These are phyloP conservation scores for Globisporangium solare DNA, from an alignment of 352 stramenopile species.

Conservation along the genomic window DNA sequence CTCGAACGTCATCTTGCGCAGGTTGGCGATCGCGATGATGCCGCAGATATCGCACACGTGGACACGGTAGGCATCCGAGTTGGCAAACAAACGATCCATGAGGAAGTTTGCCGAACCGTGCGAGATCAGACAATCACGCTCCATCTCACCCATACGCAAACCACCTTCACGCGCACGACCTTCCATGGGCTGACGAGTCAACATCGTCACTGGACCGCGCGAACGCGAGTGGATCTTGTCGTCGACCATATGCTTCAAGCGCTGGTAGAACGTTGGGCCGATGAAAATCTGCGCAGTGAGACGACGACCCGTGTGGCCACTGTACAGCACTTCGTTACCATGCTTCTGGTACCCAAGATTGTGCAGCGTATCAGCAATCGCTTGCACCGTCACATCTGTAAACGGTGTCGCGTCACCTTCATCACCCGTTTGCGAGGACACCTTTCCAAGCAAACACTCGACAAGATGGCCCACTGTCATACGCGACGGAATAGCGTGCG, in stretches of 20 bases:
- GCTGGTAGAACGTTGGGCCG: constrained; percentile 99
- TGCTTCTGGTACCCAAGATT: constrained; percentile 98
- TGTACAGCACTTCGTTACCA: constrained; percentile 99
- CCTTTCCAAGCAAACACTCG: constrained; percentile 99
- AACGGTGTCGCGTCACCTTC: constrained; percentile 99
- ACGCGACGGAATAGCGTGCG: constrained; percentile 99
- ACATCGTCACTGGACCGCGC: constrained; percentile 94
- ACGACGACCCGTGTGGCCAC: constrained; percentile 97
- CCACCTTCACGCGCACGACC: constrained; percentile 97
- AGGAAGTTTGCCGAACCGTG: constrained; percentile 99
- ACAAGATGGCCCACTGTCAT: constrained; percentile 99
- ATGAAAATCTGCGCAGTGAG: constrained; percentile 98
- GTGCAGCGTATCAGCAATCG: constrained; percentile 93
- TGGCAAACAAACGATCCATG: constrained; percentile 98
- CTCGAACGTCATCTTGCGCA: constrained; percentile 99
- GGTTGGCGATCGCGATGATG: constrained; percentile 98
- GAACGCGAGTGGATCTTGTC: constrained; percentile 99
- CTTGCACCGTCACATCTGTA: constrained; percentile 96
- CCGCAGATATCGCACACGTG: constrained; percentile 99
- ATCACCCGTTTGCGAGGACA: constrained; percentile 94
- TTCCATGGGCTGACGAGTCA: constrained; percentile 99
- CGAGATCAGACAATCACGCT: constrained; percentile 99
- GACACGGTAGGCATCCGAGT: constrained; percentile 98
- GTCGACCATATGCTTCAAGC: constrained; percentile 99
- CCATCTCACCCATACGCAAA: constrained; percentile 99